Evolutionary conservation across 225 moss, liverwort and hornwort genomes (phyloP), one percentile per base, ranked within the genome.

Genomic region (Anthoceros angustus): DNA sequence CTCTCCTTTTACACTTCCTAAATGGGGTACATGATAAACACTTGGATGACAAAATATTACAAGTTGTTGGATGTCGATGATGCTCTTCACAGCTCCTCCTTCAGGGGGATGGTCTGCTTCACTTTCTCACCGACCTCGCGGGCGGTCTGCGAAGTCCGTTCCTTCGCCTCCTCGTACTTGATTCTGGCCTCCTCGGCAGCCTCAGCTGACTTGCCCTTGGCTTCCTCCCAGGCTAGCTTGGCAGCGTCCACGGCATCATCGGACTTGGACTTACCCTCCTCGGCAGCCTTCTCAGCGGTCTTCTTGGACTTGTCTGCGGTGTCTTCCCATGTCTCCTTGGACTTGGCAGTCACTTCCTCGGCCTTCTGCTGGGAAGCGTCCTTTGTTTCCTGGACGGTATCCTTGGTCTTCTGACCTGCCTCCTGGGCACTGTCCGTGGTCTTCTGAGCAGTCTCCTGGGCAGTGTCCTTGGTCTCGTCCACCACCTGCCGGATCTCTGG

Each of bases 1-100:
- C 32, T 32, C 32, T 1, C 4, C 32, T 1, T 32, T 1, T 32
- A 32, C 32, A 32, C 32, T 4, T 32, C 4, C 32, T 32, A 1
- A 4, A 32, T 32, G 32, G 2, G 32, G 32, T 32, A 1, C 32
- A 32, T 32, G 32, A 32, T 1, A 32, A 32, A 32, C 32, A 32
- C 2, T 1, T 32, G 32, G n/a, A n/a, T 32, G 32, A 32, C 32
- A 32, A 32, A 32, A 32, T 32, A 4, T 32, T 1, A 32, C 32
- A 32, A 32, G 32, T 32, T 32, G 1, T 5, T 55, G 55, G n/a
- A 20, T 5, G 0, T 1, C 7, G 55, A 55, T 23, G n/a, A 55
- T 15, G n/a, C 55, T 55, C 8, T 55, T 55, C 55, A 55, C 55
- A 55, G 55, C 55, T 55, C 55, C 55, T 55, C 55, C 55, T 55